Base-by-base conservation (phyloP, 2,329 filamentous ascomycete species). In the Pseudogymnoascus sp. region DNA sequence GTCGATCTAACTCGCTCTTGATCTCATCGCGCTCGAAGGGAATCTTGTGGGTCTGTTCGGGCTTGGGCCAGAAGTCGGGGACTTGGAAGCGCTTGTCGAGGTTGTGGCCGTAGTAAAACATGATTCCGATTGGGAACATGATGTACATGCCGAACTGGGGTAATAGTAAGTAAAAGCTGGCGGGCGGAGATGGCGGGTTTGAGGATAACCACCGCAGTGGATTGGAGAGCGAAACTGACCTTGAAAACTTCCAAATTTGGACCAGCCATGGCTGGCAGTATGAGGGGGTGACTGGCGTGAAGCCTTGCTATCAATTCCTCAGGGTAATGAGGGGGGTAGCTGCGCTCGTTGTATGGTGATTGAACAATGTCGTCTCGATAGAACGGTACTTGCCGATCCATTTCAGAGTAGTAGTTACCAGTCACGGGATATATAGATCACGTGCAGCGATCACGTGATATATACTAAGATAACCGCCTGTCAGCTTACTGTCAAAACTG, bases 61-160 rank as follows among this genome's bases (percentile, higher is more conserved):
- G 81, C 72, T 88, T 91, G 28, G 95, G 95, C 95, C 95, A 99
- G 82, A 99, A 99, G 64, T 89, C 90, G 21, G 89, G 87, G 1
- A 97, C 91, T 59, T 84, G 79, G 81, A 99, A 99, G 67, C 91
- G 89, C 69, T 89, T 84, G 78, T 99, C 95, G 74, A 99, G 90
- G 77, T 99, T 99, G 63, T 93, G 96, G 74, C 95, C 95, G 77
- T 97, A 99, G 81, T 99, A 99, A 83, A 96, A 97, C 95, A 99
- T 99, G 82, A 95, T 93, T 71, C 91, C 92, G 72, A 99, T 97
- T 16, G 95, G 95, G 78, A 99, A 99, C 84, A 97, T 89, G 80
- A 99, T 88, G 81, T 99, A 99, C 84, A 96, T 90, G 80, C 93
- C 93, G 77, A 99, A 99, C 93, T 97, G 67, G 63, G 14, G n/a